phyloP scores from a whole-genome alignment of 495 filamentous ascomycete species.

The Penicillium cinerascens region DNA sequence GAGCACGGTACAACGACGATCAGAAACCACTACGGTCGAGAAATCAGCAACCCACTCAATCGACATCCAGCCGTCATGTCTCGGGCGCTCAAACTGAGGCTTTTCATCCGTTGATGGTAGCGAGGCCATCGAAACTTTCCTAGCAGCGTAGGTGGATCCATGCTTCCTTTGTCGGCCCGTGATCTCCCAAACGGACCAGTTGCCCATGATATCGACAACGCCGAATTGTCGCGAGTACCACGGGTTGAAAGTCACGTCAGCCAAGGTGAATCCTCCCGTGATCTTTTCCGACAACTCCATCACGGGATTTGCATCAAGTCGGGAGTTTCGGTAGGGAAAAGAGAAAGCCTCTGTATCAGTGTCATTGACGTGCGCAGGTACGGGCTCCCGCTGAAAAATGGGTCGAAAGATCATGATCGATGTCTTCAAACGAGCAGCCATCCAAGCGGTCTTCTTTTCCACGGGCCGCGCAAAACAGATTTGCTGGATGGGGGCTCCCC shows the following conservation, averaged over 20 bases:
- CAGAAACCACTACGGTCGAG: constrained; percentile 45
- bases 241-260: constrained; percentile 77
- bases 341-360: constrained; percentile 3
- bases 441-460: constrained; percentile 50
- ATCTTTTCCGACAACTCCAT: constrained; percentile 49
- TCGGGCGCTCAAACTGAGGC: constrained; percentile 15
- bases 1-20: constrained; percentile 41
- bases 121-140: constrained; percentile 23
- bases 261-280: constrained; percentile 59
- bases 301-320: constrained; percentile 60
- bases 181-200: constrained; percentile 77
- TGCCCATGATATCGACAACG: constrained; percentile 66
- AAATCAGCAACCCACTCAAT: constrained; percentile 48
- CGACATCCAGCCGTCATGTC: constrained; percentile 49
- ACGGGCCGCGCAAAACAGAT: constrained; percentile 58
- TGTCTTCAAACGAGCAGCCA: constrained; percentile 58
- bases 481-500: constrained; percentile 58
- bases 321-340: constrained; percentile 37
- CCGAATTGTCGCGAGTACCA: constrained; percentile 65
- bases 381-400: constrained; percentile 36
- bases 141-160: constrained; percentile 25
- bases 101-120: constrained; percentile 30
- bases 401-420: constrained; percentile 60
- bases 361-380: constrained; percentile 26
- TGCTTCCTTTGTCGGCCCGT: constrained; percentile 35